Base-by-base conservation (phyloP, 129 eudicot genomes). In the Silybum marianum region DNA sequence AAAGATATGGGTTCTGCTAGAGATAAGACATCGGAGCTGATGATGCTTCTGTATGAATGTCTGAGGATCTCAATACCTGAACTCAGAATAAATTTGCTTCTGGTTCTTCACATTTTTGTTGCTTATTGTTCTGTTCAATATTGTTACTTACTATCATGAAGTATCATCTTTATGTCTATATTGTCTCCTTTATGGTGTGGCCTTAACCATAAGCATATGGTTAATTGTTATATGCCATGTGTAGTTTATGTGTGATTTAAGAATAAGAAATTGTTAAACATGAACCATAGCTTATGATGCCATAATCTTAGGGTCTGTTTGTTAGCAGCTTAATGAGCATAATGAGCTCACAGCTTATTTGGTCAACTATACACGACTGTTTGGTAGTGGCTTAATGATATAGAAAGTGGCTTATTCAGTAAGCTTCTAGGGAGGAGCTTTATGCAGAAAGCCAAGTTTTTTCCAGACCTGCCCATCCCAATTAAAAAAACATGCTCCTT, bases 21-120 rank as follows among this genome's bases (percentile, higher is more conserved):
- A 63, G 74, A 81, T 73, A 28, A 28, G 71, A 71, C 65, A 26
- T 40, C 28, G 24, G 28, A n/a, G n/a, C n/a, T n/a, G n/a, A n/a
- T n/a, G n/a, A n/a, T n/a, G n/a, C n/a, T n/a, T n/a, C n/a, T n/a
- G n/a, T n/a, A n/a, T n/a, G n/a, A n/a, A n/a, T n/a, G n/a, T n/a
- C n/a, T n/a, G n/a, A n/a, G n/a, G n/a, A 71, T 71, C 39, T 54
- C 63, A 75, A 76, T 67, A 40, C 58, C 34, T 85, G 23, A 81
- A 44, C 32, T 77, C 9, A 28, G 46, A 34, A 75, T 19, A 54
- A 19, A 3, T 75, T 77, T 80, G 39, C 82, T 69, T 69, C 75
- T 44, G 81, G 54, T 39, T 76, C 51, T 58, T 38, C 76, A 26
- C 40, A n/a, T 22, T 30, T 77, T 21, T 60, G 23, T 54, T 26